Evolutionary conservation across 2,329 filamentous ascomycete species (phyloP).

Genomic region (Stagonosporopsis chrysanthemi): DNA sequence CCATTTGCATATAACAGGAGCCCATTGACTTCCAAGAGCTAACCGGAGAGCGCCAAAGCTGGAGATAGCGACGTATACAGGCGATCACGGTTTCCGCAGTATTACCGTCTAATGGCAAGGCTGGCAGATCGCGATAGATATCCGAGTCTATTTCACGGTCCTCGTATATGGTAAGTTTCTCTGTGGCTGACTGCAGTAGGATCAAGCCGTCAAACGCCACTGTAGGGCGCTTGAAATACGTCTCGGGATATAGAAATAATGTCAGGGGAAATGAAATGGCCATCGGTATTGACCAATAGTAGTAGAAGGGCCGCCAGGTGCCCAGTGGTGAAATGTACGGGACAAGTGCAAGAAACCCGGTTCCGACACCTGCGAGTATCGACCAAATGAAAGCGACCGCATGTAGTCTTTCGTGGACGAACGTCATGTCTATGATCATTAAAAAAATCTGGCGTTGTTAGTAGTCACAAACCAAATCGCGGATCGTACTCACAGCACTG

Average conservation of each 20-base stretch:
- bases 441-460: constrained; percentile 39
- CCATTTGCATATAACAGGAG: constrained; percentile 35
- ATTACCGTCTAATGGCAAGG: neutral
- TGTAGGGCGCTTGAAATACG: constrained; percentile 51
- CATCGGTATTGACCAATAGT: constrained; percentile 4
- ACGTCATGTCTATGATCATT: constrained; percentile 50
- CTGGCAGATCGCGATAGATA: constrained; percentile 23
- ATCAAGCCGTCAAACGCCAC: constrained; percentile 53
- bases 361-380: constrained; percentile 29
- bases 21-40: constrained; percentile 34
- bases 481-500: constrained; percentile 31
- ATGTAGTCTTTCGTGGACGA: constrained; percentile 48
- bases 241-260: constrained; percentile 48
- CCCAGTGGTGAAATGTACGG: constrained; percentile 36
- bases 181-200: constrained; percentile 47
- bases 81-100: neutral
- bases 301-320: constrained; percentile 46
- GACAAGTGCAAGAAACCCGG: constrained; percentile 32
- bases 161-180: constrained; percentile 48
- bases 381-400: constrained; percentile 48
- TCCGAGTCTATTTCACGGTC: constrained; percentile 40
- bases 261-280: constrained; percentile 31
- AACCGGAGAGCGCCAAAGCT: constrained; percentile 28
- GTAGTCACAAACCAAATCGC: neutral
- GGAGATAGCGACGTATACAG: neutral